phyloP scores from a whole-genome alignment of 2,329 filamentous ascomycete genomes.

The Apiospora saccharicola region DNA sequence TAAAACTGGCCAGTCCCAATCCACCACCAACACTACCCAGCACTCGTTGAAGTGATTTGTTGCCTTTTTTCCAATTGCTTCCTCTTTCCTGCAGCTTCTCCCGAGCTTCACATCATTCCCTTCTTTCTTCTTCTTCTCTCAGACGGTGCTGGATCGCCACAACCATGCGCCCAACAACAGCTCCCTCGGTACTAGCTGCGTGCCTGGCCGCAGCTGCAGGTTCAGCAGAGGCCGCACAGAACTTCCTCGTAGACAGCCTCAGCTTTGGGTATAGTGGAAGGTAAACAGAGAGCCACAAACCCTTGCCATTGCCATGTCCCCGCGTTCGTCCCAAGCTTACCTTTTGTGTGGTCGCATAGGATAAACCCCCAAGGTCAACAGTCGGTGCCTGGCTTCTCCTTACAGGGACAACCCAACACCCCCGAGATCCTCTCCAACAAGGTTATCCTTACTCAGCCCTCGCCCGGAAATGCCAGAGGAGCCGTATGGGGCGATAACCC shows the following conservation, averaged over 20 bases:
- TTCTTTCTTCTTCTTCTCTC: slow-evolving; percentile 16
- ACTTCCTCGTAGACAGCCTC: slow-evolving; percentile 74
- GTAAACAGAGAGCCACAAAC: slow-evolving; percentile 46
- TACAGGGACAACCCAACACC: slow-evolving; percentile 60
- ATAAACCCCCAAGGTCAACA: slow-evolving; percentile 68
- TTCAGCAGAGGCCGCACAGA: slow-evolving; percentile 62
- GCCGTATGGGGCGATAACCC: slow-evolving; percentile 78
- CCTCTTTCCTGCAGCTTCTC: not conserved
- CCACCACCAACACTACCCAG: not conserved
- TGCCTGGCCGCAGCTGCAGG: slow-evolving; percentile 51
- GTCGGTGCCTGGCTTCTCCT: slow-evolving; percentile 61
- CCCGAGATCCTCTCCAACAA: slow-evolving; percentile 84
- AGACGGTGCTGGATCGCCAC: slow-evolving; percentile 17
- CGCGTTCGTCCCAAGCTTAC: slow-evolving; percentile 23
- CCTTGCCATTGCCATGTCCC: slow-evolving; percentile 1
- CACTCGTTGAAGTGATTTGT: not conserved
- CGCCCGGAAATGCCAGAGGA: slow-evolving; percentile 84
- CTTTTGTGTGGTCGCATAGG: slow-evolving; percentile 32
- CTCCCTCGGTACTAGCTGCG: slow-evolving; percentile 47
- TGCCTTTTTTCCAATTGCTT: not conserved
- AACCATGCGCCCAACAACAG: slow-evolving; percentile 54
- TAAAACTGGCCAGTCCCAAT: slow-evolving; percentile 8
- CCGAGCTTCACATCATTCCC: not conserved
- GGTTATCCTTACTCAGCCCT: slow-evolving; percentile 87
- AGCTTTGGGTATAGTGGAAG: slow-evolving; percentile 78